A percentile compares a stretch with the other conserved stretches of the same genome.
These are phyloP conservation scores for Nakataea oryzae DNA, from an alignment of 2,329 filamentous ascomycete genomes.

Conservation along the genomic window DNA sequence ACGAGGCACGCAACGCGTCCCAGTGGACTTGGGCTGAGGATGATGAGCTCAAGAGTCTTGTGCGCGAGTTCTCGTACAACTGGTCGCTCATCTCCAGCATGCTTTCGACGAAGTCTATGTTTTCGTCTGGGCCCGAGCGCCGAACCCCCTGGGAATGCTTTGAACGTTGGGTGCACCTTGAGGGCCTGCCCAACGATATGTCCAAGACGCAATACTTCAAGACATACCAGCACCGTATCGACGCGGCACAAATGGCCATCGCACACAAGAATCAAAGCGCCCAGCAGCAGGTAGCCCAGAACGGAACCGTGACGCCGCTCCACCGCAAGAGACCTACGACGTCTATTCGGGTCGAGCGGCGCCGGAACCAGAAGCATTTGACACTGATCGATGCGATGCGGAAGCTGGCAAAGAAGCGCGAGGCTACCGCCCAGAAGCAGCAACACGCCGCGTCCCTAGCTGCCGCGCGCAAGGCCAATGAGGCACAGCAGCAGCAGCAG, in stretches of 20 bases:
- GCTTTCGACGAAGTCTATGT: constrained; percentile 62
- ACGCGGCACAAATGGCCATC: constrained; percentile 45
- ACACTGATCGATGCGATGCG: constrained; percentile 90
- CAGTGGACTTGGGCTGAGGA: constrained; percentile 90
- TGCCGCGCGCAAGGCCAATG: constrained; percentile 71
- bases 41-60: constrained; percentile 73
- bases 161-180: constrained; percentile 87
- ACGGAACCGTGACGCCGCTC: constrained; percentile 34
- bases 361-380: constrained; percentile 77
- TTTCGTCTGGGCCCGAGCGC: constrained; percentile 77
- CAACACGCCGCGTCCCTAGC: constrained; percentile 69
- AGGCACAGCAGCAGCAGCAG: constrained; percentile 24
- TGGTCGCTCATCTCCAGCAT: constrained; percentile 90
- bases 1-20: constrained; percentile 75
- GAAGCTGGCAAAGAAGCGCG: constrained; percentile 88
- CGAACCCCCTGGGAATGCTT: constrained; percentile 98
- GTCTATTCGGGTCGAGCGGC: constrained; percentile 75
- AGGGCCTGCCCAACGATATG: constrained; percentile 87
- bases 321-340: constrained; percentile 61
- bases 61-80: constrained; percentile 92
- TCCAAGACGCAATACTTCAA: constrained; percentile 94
- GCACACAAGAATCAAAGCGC: constrained; percentile 42
- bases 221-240: constrained; percentile 50
- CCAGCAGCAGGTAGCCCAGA: constrained; percentile 20
- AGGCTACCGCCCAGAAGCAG: constrained; percentile 76